phyloP scores from a whole-genome alignment of 2,329 filamentous ascomycete species.

The Domatiomyces globalis region DNA sequence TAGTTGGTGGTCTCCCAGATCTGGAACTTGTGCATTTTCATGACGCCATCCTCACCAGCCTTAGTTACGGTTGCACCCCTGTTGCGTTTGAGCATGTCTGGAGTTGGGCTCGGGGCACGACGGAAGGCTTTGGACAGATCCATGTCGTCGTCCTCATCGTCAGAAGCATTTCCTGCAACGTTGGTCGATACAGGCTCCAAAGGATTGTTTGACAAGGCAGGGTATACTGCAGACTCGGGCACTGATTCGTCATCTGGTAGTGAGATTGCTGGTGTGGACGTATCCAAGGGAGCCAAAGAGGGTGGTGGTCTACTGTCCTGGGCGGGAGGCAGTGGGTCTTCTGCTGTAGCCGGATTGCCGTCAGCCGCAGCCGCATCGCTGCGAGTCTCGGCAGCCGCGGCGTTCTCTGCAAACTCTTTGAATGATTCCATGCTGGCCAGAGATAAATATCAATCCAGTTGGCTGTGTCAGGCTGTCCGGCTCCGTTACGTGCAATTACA shows the following conservation, averaged over 20 bases:
- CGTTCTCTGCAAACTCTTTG: conserved; percentile 9
- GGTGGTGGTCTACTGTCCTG: neutral
- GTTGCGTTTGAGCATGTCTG: conserved; percentile 26
- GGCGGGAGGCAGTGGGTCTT: neutral
- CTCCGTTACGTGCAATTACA: too few species aligned
- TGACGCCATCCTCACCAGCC: conserved; percentile 25
- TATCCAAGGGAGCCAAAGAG: neutral
- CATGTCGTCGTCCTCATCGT: conserved; percentile 32
- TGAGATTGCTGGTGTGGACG: neutral
- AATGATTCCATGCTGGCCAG: conserved; percentile 11
- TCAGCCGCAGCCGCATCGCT: conserved; percentile 21
- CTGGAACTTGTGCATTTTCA: conserved; percentile 87
- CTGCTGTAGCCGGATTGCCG: conserved; percentile 3
- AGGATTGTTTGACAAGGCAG: conserved; percentile 21
- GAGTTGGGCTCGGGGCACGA: conserved; percentile 25
- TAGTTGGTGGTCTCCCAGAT: conserved; percentile 87
- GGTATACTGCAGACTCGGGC: conserved; percentile 8
- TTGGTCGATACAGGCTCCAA: conserved; percentile 21
- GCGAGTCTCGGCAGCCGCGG: neutral
- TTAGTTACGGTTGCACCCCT: conserved; percentile 24
- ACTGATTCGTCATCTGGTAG: conserved; percentile 6
- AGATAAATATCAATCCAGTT: too few species aligned
- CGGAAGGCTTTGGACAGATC: conserved; percentile 32
- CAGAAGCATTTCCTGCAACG: conserved; percentile 22
- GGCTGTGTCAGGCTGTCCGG: too few species aligned